phyloP scores from a whole-genome alignment of 495 filamentous ascomycete species.

The Penicillium coffeae region DNA sequence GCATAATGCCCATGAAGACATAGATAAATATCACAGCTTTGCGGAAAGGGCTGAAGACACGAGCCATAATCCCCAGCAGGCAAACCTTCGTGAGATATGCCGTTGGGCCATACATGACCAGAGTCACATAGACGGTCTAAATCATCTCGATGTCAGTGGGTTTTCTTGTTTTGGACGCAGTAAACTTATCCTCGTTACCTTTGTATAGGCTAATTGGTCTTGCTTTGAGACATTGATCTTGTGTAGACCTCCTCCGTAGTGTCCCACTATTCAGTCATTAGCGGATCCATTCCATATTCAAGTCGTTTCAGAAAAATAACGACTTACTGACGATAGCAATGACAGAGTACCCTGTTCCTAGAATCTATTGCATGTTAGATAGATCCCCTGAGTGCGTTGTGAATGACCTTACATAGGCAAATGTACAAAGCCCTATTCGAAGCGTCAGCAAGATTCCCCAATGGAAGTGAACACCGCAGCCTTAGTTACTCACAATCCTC shows the following conservation, averaged over 20 bases:
- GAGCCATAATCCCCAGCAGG: slow-evolving; percentile 37
- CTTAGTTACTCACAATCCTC: slow-evolving; percentile 32
- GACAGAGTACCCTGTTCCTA: slow-evolving; percentile 24
- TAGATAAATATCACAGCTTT: slow-evolving; percentile 32
- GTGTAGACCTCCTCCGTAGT: slow-evolving; percentile 26
- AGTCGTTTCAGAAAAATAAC: not conserved
- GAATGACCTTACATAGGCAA: not conserved
- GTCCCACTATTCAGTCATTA: slow-evolving; percentile 16
- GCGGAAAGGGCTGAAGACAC: slow-evolving; percentile 35
- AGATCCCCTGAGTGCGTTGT: not conserved
- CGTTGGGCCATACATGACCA: slow-evolving; percentile 40
- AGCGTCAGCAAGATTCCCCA: not conserved
- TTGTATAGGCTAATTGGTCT: slow-evolving; percentile 18
- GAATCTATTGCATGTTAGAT: slow-evolving; percentile 9
- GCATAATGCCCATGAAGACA: slow-evolving; percentile 34
- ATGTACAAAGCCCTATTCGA: slow-evolving; percentile 2
- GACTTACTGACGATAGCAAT: slow-evolving; percentile 24
- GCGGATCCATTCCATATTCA: not conserved
- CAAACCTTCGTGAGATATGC: slow-evolving; percentile 39
- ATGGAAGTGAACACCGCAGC: no score
- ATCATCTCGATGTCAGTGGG: not conserved
- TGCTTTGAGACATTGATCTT: slow-evolving; percentile 12
- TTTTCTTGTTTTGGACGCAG: not conserved
- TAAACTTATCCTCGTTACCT: slow-evolving; percentile 9
- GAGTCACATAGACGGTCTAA: slow-evolving; percentile 28